Base-by-base conservation (phyloP, 768 basidiomycete genomes). In the Podaxis sp. region DNA sequence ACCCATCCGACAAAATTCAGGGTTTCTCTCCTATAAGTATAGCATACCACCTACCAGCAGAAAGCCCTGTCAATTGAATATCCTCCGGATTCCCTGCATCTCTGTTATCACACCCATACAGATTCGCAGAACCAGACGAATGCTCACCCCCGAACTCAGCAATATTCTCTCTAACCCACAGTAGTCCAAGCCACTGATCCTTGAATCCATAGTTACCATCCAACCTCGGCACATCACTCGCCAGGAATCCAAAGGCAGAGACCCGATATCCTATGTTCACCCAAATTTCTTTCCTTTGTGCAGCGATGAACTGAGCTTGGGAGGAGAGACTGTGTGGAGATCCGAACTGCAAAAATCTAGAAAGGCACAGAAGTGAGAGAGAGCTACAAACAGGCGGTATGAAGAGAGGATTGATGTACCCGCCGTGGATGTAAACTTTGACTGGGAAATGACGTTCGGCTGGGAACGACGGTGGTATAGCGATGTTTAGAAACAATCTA, bases 141-240 rank as follows among this genome's bases (percentile, higher is more conserved):
- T 16, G 32, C 73, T 56, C 67, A 84, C 89, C 90, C 70, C 90
- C 91, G 63, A 91, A 92, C 0, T 74, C 73, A 40, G 70, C 70
- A 21, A 92, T 89, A 65, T 91, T 89, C 16, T 81, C 81, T 50
- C 76, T 81, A 25, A 91, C 74, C 89, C 90, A 91, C 64, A 82
- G 74, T n/a, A 91, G 67, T 0, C 85, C 90, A 18, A 89, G 67
- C 90, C 90, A 91, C 66, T 89, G 89, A 66, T 92, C 90, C 71
- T 91, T 91, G 76, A 92, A 92, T 0, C 90, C 90, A 69, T 87
- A 92, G 66, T 92, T 93, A 2, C 91, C 90, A 14, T 76, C 75
- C 50, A 92, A 68, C 44, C 72, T 68, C 11, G 88, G 88, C 61
- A 81, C 70, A 48, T 88, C 85, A 63, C 79, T 80, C 0, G 88